A percentile compares a stretch with the other conserved stretches of the same genome.
Evolutionary conservation across 1,284 basidiomycete genomes (phyloP).

Genomic region (Sutorius eximius): DNA sequence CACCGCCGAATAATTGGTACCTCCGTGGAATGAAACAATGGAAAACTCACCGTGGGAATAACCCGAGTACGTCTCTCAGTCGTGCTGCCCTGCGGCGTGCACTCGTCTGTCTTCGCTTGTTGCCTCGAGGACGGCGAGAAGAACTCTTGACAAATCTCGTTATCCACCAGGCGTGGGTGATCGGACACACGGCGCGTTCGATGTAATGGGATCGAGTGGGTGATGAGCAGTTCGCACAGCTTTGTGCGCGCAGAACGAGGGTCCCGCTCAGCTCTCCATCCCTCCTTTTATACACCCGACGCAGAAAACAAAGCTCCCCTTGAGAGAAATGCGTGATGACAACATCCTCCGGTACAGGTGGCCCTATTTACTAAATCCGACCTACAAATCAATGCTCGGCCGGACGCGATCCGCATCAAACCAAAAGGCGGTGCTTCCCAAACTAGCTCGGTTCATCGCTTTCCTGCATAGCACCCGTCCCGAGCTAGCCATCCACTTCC

Average conservation of each 20-base stretch:
- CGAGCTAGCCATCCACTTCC: slow-evolving; percentile 2
- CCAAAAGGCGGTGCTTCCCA: slow-evolving; percentile 1
- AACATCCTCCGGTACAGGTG: slow-evolving; percentile 10
- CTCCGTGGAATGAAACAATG: slow-evolving; percentile 28
- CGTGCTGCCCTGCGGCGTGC: slow-evolving; percentile 12
- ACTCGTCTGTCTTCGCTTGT: slow-evolving; percentile 31
- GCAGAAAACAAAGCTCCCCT: slow-evolving; percentile 4
- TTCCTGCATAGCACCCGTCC: slow-evolving; percentile 5
- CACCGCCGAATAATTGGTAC: slow-evolving; percentile 27
- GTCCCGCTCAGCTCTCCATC: not conserved
- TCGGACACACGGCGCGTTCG: slow-evolving; percentile 19
- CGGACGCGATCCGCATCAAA: slow-evolving; percentile 19
- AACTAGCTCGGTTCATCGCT: slow-evolving; percentile 25
- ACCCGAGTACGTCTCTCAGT: slow-evolving; percentile 7
- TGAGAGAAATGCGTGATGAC: slow-evolving; percentile 8
- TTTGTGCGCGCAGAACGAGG: slow-evolving; percentile 1
- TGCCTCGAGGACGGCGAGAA: slow-evolving; percentile 36
- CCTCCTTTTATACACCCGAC: slow-evolving; percentile 20
- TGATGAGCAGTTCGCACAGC: slow-evolving; percentile 13
- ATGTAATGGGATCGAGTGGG: slow-evolving; percentile 12
- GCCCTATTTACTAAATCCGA: slow-evolving; percentile 15
- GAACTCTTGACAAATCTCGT: slow-evolving; percentile 25
- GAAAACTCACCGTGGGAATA: slow-evolving; percentile 36
- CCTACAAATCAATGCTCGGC: not conserved
- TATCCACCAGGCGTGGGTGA: slow-evolving; percentile 26